phyloP scores from a whole-genome alignment of 305 asterid species.

The Caryopteris hybrid region DNA sequence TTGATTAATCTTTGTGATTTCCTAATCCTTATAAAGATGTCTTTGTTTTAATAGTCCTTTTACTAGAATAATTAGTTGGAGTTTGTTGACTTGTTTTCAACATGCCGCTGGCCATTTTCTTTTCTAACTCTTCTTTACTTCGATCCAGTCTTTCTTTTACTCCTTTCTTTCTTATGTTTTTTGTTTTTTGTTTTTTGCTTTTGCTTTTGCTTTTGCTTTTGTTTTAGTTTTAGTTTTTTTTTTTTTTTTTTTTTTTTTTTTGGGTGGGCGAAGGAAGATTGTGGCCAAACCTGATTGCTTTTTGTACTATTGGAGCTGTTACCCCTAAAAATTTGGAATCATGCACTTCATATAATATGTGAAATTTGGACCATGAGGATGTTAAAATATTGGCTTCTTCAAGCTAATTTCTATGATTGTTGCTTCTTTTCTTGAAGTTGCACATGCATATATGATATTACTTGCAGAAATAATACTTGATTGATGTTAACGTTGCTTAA shows the following conservation, averaged over 20 bases:
- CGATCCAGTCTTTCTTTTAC: background rate
- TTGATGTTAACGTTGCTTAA: slow-evolving; percentile 10
- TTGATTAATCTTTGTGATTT: slow-evolving; percentile 6
- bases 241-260: background rate
- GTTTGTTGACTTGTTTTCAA: background rate
- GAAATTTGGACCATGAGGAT: background rate
- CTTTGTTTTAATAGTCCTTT: background rate
- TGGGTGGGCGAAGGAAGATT: background rate
- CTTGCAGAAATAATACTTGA: background rate
- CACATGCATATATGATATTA: background rate
- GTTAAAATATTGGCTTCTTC: background rate
- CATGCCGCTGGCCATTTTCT: background rate
- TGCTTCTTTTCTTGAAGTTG: slow-evolving; percentile 7
- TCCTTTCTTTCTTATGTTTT: too few species aligned
- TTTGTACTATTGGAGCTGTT: background rate
- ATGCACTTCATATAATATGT: background rate
- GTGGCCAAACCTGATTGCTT: background rate
- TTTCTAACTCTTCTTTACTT: background rate
- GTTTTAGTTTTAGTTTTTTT: too few species aligned
- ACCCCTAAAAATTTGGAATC: background rate
- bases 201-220: too few species aligned
- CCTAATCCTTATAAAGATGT: background rate
- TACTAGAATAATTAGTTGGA: background rate
- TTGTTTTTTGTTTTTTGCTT: too few species aligned
- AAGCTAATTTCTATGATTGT: background rate